phyloP scores from a whole-genome alignment of 2,329 filamentous ascomycete genomes.

The Fusarium sp. region DNA sequence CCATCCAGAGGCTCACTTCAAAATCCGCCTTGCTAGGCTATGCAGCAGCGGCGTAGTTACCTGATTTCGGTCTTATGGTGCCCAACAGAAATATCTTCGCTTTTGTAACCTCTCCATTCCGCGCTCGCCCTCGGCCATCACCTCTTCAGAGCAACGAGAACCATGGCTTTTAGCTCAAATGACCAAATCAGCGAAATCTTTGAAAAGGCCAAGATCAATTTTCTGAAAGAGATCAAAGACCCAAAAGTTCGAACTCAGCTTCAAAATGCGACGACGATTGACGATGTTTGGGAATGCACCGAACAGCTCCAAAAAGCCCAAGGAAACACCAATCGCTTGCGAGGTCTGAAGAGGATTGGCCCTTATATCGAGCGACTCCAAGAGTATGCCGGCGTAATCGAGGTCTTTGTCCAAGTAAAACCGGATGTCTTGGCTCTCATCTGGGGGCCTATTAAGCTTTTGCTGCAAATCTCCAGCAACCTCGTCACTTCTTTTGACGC shows the following conservation, averaged over 20 bases:
- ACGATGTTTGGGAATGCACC: background rate
- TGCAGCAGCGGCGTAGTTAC: accelerated
- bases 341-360: background rate
- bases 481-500: conserved; percentile 5
- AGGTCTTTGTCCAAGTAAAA: conserved; percentile 12
- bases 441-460: conserved; percentile 25
- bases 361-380: conserved; percentile 1
- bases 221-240: background rate
- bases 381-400: conserved; percentile 31
- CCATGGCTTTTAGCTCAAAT: background rate
- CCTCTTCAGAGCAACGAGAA: accelerated
- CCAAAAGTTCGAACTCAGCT: background rate
- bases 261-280: background rate
- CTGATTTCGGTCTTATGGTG: background rate
- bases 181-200: background rate
- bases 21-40: background rate
- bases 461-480: background rate
- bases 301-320: background rate
- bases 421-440: conserved; percentile 21
- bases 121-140: accelerated
- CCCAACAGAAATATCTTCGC: background rate
- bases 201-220: background rate
- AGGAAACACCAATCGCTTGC: background rate
- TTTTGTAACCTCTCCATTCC: accelerated
- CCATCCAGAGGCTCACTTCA: background rate